Evolutionary conservation across 2,329 filamentous ascomycete genomes (phyloP), one percentile per base, ranked within the genome.

Genomic region (Amphichorda felina): DNA sequence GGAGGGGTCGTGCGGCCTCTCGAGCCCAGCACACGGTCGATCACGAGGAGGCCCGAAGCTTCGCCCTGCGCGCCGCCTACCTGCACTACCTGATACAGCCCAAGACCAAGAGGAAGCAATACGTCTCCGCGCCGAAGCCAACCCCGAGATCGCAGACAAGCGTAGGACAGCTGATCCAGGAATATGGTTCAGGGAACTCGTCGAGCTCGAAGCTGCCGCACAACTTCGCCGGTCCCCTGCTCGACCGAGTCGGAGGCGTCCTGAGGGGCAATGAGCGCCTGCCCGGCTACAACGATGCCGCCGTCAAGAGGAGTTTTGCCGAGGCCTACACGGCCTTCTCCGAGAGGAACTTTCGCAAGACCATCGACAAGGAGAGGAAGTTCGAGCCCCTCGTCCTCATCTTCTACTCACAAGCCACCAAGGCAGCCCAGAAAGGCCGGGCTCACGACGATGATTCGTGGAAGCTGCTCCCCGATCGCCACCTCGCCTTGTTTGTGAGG

Each of bases 291-390:
- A 84, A 82, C 51, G 91, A 98, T 63, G 69, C 83, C n/a, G 68
- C 81, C 18, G 80, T 98, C 44, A 95, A 94, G 62, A 75, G 89
- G 41, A 93, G 86, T 2, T 98, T 98, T 61, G 91, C 86, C 37
- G 84, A 86, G 44, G 94, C 94, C 43, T 81, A 95, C 54, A 95
- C 89, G 40, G 82, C 86, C 38, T 83, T 98, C 55, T 95, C 89
- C 47, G 85, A 93, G 42, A 79, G 79, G 41, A 78, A 75, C 31
- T 95, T 95, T 51, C 80, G 85, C 45, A 93, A 87, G 62, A 81
- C 79, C 40, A 86, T 95, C 66, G 87, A 95, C 52, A 94, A 94
- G 60, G 89, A 95, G 56, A 75, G 89, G 42, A 80, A 89, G 50
- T 80, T 94, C 16, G 91, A 98, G 58, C 88, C 94, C 43, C 64